These are phyloP conservation scores for Ceratocystis cubensis DNA, from an alignment of 2,329 filamentous ascomycete species.

Conservation along the genomic window DNA sequence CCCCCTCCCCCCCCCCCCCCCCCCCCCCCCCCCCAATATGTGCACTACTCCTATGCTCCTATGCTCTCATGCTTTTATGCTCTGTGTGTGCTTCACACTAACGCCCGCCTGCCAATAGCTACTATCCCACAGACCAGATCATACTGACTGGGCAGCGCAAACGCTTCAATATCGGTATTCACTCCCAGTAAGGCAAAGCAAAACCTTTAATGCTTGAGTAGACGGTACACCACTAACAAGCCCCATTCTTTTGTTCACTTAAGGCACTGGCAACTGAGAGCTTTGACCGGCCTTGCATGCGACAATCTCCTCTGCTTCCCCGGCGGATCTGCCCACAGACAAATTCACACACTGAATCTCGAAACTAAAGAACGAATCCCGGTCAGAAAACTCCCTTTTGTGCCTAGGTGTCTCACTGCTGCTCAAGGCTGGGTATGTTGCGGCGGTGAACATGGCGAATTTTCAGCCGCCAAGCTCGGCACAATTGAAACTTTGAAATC, in stretches of 20 bases:
- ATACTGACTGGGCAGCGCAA: slow-evolving; percentile 48
- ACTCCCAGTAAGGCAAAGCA: slow-evolving; percentile 43
- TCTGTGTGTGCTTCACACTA: neutral
- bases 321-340: slow-evolving; percentile 52
- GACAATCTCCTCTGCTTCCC: slow-evolving; percentile 76
- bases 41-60: neutral
- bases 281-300: slow-evolving; percentile 72
- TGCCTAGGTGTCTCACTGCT: slow-evolving; percentile 75
- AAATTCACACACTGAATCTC: slow-evolving; percentile 56
- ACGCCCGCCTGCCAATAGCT: slow-evolving; percentile 32
- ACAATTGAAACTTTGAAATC: slow-evolving; percentile 3
- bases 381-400: slow-evolving; percentile 52
- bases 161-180: slow-evolving; percentile 55
- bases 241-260: slow-evolving; percentile 15
- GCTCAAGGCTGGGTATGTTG: slow-evolving; percentile 81
- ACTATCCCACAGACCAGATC: slow-evolving; percentile 52
- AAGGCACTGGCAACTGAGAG: slow-evolving; percentile 80
- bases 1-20: too few species aligned
- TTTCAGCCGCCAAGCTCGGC: slow-evolving; percentile 59
- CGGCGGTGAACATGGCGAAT: slow-evolving; percentile 78
- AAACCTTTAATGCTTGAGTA: neutral
- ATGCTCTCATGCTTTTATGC: neutral
- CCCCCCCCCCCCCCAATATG: too few species aligned
- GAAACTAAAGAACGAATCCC: slow-evolving; percentile 42
- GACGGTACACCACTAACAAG: slow-evolving; percentile 21